Base-by-base conservation (phyloP, 441 rosid genomes). In the Euphorbia corollata region DNA sequence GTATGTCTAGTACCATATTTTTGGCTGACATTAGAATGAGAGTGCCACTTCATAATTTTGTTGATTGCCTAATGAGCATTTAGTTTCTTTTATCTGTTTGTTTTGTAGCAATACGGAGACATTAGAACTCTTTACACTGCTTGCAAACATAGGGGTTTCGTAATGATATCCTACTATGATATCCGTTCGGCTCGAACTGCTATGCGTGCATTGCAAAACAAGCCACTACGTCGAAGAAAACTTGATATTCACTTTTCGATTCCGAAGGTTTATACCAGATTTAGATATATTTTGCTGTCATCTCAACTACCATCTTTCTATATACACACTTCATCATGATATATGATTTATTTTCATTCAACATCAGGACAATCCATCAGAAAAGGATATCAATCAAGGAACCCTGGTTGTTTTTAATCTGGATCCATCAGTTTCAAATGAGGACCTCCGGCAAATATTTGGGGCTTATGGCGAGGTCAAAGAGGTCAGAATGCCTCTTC, bases 171-270 rank as follows among this genome's bases (percentile, higher is more conserved):
- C 41, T 95, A 95, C 62, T 95, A 88, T 71, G 99, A 95, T 75
- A 95, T 95, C 53, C 98, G 99, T 72, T 77, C 94, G 78, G 98
- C 99, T 62, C 88, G 98, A 72, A 85, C 83, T 72, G 99, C 99
- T 61, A 90, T 95, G 97, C 88, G 99, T 72, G 81, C 87, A 15
- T 73, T 95, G 64, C 99, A 95, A 77, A 92, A 88, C 74, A 95
- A 90, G 83, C 97, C 98, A 2, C 79, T 95, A 30, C 74, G 97
- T 32, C 82, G 99, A 71, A 92, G 99, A 68, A 95, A 95, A 68
- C 87, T 95, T 67, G 99, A 95, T 78, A 95, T 95, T 74, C 99
- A 95, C 77, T 95, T 90, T 78, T 95, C 99, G 27, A 95, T 95
- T 79, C 99, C 99, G 0, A 95, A 95, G 99, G 99, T 92, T 75